phyloP scores from a whole-genome alignment of 208 protist genomes.

The Vickermania ingenoplastis region DNA sequence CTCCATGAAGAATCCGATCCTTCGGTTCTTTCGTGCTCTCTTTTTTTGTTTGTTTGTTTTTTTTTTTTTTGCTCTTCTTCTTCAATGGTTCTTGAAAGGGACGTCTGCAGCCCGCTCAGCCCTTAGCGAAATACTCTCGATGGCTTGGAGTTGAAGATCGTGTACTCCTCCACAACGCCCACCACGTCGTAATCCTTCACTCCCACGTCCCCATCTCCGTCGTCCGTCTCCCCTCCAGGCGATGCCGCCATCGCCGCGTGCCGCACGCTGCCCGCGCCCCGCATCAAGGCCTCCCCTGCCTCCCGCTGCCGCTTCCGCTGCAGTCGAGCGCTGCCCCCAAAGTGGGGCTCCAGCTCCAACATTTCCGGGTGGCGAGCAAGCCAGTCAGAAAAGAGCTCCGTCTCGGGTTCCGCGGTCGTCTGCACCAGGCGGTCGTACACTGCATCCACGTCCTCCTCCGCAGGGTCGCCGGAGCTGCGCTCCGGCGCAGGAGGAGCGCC shows the following conservation, averaged over 20 bases:
- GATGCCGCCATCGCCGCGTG: no score
- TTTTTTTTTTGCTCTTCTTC: constrained; percentile 7
- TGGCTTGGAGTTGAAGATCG: constrained; percentile 69
- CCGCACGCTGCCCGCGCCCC: neutral
- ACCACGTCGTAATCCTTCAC: constrained; percentile 58
- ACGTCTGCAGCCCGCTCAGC: neutral
- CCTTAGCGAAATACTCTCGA: constrained; percentile 33
- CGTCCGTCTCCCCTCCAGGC: neutral
- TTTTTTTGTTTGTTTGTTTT: constrained; percentile 5
- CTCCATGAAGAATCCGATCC: no score
- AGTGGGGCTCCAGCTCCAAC: constrained; percentile 31
- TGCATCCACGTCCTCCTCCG: neutral
- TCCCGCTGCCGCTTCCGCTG: neutral
- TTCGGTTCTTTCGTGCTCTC: no score
- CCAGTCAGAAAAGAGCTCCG: constrained; percentile 40
- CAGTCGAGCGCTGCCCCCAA: neutral
- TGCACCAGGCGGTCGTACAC: neutral
- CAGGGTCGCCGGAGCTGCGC: neutral
- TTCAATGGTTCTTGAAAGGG: constrained; percentile 1
- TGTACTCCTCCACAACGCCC: constrained; percentile 42
- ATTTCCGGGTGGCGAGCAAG: constrained; percentile 36
- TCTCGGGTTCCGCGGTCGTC: neutral
- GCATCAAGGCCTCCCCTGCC: neutral
- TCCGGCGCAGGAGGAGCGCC: neutral
- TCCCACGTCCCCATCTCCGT: neutral